Evolutionary conservation across 1,139 yeast genomes (phyloP), one percentile per base, ranked within the genome.

Genomic region (Diutina siamensis): DNA sequence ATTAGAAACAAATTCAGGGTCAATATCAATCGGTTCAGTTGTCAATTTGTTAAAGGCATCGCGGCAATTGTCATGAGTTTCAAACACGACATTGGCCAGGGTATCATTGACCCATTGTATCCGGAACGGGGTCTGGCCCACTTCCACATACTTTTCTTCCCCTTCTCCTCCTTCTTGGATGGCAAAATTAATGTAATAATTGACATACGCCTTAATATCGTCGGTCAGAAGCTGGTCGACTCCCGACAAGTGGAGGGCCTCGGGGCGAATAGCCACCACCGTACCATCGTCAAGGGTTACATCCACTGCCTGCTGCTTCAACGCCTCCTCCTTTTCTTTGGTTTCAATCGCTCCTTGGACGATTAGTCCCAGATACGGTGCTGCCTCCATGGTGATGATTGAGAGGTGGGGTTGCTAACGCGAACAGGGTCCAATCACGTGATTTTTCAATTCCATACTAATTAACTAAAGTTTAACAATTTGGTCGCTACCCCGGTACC

Each of bases 101-200:
- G 73, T 57, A 57, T 83, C 94, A 55, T 83, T 76, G 44, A 83
- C 71, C 94, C 94, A 83, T 55, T 83, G 81, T 25, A 82, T 60
- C 45, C 67, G 63, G 58, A 74, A 79, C 19, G 56, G 21, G 4
- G 49, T 44, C 13, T 38, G 45, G 21, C 35, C 44, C 15, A 53
- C 57, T 35, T 55, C 48, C 5, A 55, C n/a, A 32, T 34, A 44
- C 7, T 20, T 10, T 12, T 19, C 31, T 48, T 53, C 46, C 51
- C 38, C 55, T 4, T 32, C 22, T 8, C n/a, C n/a, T 12, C 15
- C 12, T 38, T 38, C 42, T 7, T 34, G 9, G 7, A 25, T 20
- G 8, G 40, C 36, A 49, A 63, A 67, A 52, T 76, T 76, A 45
- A 78, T 55, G 54, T 75, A 72, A 47, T 64, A 61, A 46, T 75